Evolutionary conservation across 257 asterid species (phyloP), one percentile per base, ranked within the genome.

Genomic region (Cordia subcordata): DNA sequence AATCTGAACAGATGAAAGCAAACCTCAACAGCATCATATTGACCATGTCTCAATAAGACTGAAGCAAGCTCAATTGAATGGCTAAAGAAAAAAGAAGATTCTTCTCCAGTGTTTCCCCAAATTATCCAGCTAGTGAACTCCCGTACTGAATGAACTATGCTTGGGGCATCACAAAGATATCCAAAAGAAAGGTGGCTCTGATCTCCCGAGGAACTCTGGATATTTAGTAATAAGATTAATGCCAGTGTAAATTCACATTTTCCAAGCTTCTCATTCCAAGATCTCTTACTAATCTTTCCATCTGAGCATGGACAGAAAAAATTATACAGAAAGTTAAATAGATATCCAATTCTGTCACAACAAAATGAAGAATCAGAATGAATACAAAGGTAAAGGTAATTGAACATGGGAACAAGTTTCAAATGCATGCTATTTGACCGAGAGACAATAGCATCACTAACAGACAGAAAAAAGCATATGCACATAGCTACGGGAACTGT

Each of bases 81-180:
- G 76, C 85, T 76, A 74, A 92, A 84, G 79, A 86, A 92, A 49
- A 66, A 82, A 66, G 95, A 85, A 60, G 95, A 82, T 71, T 82
- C 93, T 73, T 80, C 81, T 58, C 86, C 88, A 49, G 75, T 78
- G 68, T 80, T 77, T 71, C 97, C 99, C 81, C 89, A 82, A 42
- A 84, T 78, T 63, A 88, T 78, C 99, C 99, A 92, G 87, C 99
- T 88, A 49, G 81, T 67, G 66, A 92, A 83, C 73, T 85, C 96
- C 65, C 74, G 77, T 55, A 90, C 90, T 53, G 79, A 76, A 72
- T 70, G 64, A 69, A 78, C 72, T 66, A 89, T 75, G 75, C 73
- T 70, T 70, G 64, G 74, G 61, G 93, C 86, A 77, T 76, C 81
- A 53, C 86, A 82, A 58, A 84, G 79, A 35, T 61, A 68, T 60